phyloP scores from a whole-genome alignment of 129 eudicot species.

The Calendula officinalis region DNA sequence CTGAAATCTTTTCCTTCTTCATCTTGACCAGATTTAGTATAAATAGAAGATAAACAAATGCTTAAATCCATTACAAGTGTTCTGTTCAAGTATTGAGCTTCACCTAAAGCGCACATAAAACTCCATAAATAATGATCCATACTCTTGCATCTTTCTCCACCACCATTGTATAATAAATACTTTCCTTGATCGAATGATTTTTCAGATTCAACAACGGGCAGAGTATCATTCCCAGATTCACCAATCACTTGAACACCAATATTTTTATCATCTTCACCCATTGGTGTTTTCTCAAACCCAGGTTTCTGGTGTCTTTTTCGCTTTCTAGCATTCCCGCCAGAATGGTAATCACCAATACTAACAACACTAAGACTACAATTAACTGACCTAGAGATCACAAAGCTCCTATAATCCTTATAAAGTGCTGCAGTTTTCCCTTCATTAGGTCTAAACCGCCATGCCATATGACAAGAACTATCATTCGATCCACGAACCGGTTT shows the following conservation, averaged over 20 bases:
- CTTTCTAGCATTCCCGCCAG: conserved; percentile 86
- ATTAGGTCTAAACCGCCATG: conserved; percentile 91
- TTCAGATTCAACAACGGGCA: conserved; percentile 80
- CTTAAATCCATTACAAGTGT: conserved; percentile 81
- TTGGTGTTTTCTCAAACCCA: conserved; percentile 54
- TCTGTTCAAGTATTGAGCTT: conserved; percentile 83
- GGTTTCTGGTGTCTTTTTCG: conserved; percentile 53
- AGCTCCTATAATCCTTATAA: conserved; percentile 79
- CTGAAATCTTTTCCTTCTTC: conserved; percentile 96
- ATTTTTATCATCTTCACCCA: conserved; percentile 28
- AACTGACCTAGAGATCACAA: conserved; percentile 52
- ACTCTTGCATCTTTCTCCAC: conserved; percentile 91
- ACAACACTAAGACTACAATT: conserved; percentile 65
- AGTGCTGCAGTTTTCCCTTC: conserved; percentile 71
- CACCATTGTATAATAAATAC: conserved; percentile 74
- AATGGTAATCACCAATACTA: conserved; percentile 79
- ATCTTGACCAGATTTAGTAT: conserved; percentile 66
- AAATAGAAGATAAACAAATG: conserved; percentile 71
- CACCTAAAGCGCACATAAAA: conserved; percentile 88
- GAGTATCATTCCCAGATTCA: conserved; percentile 60
- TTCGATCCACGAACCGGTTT: conserved; percentile 71
- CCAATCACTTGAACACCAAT: conserved; percentile 51
- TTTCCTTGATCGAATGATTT: conserved; percentile 56
- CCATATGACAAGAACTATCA: conserved; percentile 82
- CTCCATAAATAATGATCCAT: conserved; percentile 95